Base-by-base conservation (phyloP, 306 rosid species). In the Urtica urens region DNA sequence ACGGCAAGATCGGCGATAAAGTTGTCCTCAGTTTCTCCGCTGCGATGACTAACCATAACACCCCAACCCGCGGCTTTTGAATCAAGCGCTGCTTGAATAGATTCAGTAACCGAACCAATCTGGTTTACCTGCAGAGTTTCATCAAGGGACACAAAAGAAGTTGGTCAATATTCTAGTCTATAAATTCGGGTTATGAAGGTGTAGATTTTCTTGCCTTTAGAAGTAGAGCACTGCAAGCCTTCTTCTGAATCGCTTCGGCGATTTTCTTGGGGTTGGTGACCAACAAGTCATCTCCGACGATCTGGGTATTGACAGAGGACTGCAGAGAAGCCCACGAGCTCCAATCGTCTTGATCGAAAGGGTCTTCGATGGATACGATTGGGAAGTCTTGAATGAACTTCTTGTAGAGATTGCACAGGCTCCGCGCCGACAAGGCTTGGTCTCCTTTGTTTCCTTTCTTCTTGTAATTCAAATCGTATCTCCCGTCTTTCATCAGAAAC, bases 31-130 rank as follows among this genome's bases (percentile, higher is more conserved):
- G 99, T 92, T 78, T 92, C 99, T 22, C 99, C 99, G 51, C 99
- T 92, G 31, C 96, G 74, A 59, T 92, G 96, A 74, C 99, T 85
- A 58, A 92, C 99, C 99, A 92, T 92, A 65, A 92, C 96, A 46
- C 99, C 96, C 99, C 96, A 92, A 57, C 99, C 94, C 5, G 99
- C 96, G 20, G 96, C 94, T 67, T 92, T 92, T 24, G 99, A 80
- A 75, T 92, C 99, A 40, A 81, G 87, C 43, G 99, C 99, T 63
- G 99, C 99, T 61, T 57, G 87, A 73, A 92, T 76, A 54, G 99
- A 92, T 71, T 92, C 96, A 5, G 87, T 85, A 22, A 92, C 86
- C 0, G 99, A 72, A 53, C 99, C 99, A 27, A 92, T 92, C 78
- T 92, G 99, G 78, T 92, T 92, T 46, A 92, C 99, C 99, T 92